Base-by-base conservation (phyloP, 805 yeast species). In the Wickerhamomyces silvicola region DNA sequence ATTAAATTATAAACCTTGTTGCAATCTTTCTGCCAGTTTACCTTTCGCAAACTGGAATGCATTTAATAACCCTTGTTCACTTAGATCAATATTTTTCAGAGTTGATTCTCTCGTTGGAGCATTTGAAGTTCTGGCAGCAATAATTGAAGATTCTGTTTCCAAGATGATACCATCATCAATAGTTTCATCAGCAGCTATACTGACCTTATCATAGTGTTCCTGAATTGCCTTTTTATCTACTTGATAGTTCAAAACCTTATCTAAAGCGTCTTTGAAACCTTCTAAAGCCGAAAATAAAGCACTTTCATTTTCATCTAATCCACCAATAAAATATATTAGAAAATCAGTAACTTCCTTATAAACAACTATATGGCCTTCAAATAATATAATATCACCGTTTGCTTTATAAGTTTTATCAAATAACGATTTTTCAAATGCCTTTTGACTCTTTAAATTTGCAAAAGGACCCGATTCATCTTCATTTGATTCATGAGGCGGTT, bases 131-230 rank as follows among this genome's bases (percentile, higher is more conserved):
- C 98, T 75, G 11, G 94, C 75, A 3, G 90, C 88, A 46, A 92
- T 83, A 25, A 84, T 77, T 22, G 81, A 75, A 5, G 94, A 78
- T 50, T 92, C 97, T 18, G 87, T 81, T 57, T 92, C 97, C 45
- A 92, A 69, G 35, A 92, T 77, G 42, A 92, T 76, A 24, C 97
- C 98, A 54, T 88, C 94, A 54, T 92, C 98, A 30, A 92, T 68
- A 8, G 94, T 72, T 60, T 92, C 97, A 57, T 92, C 98, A 27
- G 88, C 72, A 4, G 94, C 84, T 56, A 92, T 70, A 27, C 85
- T 68, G 23, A 87, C 81, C 67, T 84, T 68, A 59, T 92, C 98
- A 54, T 81, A 92, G 54, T 80, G 75, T 43, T 84, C 95, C 48
- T 78, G 72, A 28, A 90, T 63, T 4, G 88, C 72, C 43, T 78